Percentiles rank a stretch among this genome's conserved stretches.
Conservation (phyloP, 2,329 filamentous ascomycete genomes). For the Emmonsia crescens region DNA sequence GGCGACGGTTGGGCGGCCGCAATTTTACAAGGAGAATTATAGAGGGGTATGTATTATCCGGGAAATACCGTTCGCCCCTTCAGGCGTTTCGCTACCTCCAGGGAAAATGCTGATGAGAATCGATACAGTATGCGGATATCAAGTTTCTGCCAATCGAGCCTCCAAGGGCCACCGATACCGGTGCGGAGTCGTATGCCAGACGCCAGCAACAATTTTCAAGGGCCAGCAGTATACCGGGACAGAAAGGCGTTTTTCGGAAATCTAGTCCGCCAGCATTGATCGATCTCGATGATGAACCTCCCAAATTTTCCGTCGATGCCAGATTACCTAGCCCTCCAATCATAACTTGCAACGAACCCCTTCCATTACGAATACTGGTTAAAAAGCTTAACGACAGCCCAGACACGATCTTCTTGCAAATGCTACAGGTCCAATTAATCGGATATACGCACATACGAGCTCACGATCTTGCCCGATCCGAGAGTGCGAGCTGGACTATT, state of each 20-base stretch:
- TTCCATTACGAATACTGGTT: constrained; percentile 70
- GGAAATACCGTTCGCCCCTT: background rate
- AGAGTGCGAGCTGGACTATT: constrained; percentile 66
- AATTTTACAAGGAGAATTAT: constrained; percentile 84
- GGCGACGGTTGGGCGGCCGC: constrained; percentile 81
- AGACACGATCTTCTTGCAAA: constrained; percentile 63
- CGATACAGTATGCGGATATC: constrained; percentile 45
- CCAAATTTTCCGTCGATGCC: constrained; percentile 65
- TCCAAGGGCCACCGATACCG: constrained; percentile 55
- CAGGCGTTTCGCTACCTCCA: background rate
- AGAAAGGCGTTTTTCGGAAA: constrained; percentile 50
- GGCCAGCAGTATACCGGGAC: constrained; percentile 21
- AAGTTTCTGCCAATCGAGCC: constrained; percentile 91
- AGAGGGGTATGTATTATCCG: constrained; percentile 35
- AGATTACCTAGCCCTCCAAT: constrained; percentile 79
- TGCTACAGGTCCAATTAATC: constrained; percentile 70
- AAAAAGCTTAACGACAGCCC: constrained; percentile 61
- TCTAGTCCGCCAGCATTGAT: constrained; percentile 17
- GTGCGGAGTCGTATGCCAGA: constrained; percentile 74
- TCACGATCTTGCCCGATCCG: constrained; percentile 59
- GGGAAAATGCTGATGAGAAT: constrained; percentile 8
- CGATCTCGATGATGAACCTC: constrained; percentile 28
- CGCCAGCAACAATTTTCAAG: constrained; percentile 52
- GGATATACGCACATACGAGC: constrained; percentile 70
- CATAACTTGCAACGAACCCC: constrained; percentile 74